phyloP scores from a whole-genome alignment of 805 yeast genomes.

The Pichia thaimueangensis region DNA sequence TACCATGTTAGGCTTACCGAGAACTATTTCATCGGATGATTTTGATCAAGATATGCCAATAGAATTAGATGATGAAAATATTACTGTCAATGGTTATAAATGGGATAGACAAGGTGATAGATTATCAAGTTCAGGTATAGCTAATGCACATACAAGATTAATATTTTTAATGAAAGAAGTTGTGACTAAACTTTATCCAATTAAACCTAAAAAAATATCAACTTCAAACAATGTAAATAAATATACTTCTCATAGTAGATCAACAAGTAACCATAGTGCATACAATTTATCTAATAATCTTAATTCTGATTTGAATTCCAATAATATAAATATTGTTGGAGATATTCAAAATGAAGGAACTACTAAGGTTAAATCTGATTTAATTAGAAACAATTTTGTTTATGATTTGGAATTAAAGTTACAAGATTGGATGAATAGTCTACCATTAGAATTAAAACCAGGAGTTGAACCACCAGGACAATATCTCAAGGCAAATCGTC shows the following conservation, averaged over 20 bases:
- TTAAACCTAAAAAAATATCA: slow-evolving; percentile 36
- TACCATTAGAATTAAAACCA: slow-evolving; percentile 69
- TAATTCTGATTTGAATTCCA: slow-evolving; percentile 1
- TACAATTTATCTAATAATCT: not conserved
- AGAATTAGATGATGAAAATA: slow-evolving; percentile 82
- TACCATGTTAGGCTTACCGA: slow-evolving; percentile 80
- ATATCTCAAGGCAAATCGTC: slow-evolving; percentile 67
- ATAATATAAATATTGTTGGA: not conserved
- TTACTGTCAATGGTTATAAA: slow-evolving; percentile 57
- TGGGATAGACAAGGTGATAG: slow-evolving; percentile 39
- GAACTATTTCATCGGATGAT: slow-evolving; percentile 68
- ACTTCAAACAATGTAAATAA: slow-evolving; percentile 16
- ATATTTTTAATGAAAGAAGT: slow-evolving; percentile 66
- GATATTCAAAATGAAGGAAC: slow-evolving; percentile 4
- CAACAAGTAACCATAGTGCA: not conserved
- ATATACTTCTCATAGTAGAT: not conserved
- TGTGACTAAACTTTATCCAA: slow-evolving; percentile 69
- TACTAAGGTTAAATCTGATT: slow-evolving; percentile 27
- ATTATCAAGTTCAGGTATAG: slow-evolving; percentile 68
- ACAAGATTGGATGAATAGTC: slow-evolving; percentile 60
- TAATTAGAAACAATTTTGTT: slow-evolving; percentile 36
- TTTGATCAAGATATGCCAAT: slow-evolving; percentile 82
- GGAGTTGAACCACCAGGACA: slow-evolving; percentile 60
- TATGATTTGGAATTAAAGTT: slow-evolving; percentile 62
- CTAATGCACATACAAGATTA: slow-evolving; percentile 76